phyloP scores from a whole-genome alignment of 768 basidiomycete species.

The Asterophora lycoperdoides region DNA sequence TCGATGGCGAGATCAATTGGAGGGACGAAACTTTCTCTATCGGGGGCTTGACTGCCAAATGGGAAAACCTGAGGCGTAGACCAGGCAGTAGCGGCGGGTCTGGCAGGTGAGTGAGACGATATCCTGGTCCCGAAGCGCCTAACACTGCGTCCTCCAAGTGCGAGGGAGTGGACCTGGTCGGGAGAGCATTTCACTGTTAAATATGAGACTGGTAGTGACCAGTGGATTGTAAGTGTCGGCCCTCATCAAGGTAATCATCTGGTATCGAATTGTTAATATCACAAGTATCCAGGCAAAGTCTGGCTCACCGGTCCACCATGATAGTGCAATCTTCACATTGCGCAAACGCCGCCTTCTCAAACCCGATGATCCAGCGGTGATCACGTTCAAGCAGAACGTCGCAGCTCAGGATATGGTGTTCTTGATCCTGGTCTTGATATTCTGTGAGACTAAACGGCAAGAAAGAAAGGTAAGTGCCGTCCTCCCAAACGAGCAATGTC shows the following conservation, averaged over 20 bases:
- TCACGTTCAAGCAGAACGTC: conserved; percentile 6
- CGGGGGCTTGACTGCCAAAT: conserved; percentile 2
- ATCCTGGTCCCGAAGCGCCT: neutral
- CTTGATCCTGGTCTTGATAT: conserved; percentile 13
- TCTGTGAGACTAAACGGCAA: conserved; percentile 13
- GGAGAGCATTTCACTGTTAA: conserved; percentile 9
- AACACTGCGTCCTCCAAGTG: neutral
- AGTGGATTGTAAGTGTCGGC: conserved; percentile 3
- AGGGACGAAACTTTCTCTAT: conserved; percentile 7
- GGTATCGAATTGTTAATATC: too few species aligned
- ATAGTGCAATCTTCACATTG: conserved; percentile 5
- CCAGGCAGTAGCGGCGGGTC: neutral
- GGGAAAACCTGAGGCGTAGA: conserved; percentile 2
- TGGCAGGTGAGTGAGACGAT: neutral
- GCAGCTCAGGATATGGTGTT: conserved; percentile 10
- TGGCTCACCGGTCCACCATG: neutral
- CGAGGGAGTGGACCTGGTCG: conserved; percentile 13
- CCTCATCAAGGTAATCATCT: too few species aligned
- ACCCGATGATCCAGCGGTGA: conserved; percentile 7
- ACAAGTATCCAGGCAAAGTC: neutral
- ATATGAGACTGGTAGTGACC: neutral
- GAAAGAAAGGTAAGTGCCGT: conserved; percentile 1
- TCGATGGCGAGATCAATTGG: conserved; percentile 12
- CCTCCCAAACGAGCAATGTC: too few species aligned
- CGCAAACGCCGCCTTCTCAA: conserved; percentile 5